phyloP scores from a whole-genome alignment of 2,329 filamentous ascomycete genomes.

The Myriosclerotinia duriaeana region DNA sequence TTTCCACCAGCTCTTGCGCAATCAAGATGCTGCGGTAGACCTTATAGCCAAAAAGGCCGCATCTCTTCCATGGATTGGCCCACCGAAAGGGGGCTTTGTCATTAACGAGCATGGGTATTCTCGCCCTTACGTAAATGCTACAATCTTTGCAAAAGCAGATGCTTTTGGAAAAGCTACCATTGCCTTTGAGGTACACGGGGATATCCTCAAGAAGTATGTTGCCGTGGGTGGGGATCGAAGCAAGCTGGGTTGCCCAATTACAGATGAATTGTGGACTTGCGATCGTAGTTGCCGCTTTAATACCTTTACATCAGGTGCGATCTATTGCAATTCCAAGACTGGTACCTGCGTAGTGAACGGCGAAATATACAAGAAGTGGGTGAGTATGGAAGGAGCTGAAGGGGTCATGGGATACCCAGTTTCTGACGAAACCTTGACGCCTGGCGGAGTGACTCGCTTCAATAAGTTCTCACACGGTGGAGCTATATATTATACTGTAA shows the following conservation, averaged over 20 bases:
- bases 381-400: slow-evolving; percentile 2
- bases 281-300: slow-evolving; percentile 11
- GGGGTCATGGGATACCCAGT: slow-evolving; percentile 13
- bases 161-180: slow-evolving; percentile 8
- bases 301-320: slow-evolving; percentile 7
- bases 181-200: slow-evolving; percentile 17
- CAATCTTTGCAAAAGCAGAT: slow-evolving; percentile 19
- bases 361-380: slow-evolving; percentile 15
- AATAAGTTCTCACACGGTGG: slow-evolving; percentile 15
- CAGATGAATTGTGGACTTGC: slow-evolving; percentile 4
- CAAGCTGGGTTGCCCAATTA: slow-evolving; percentile 12
- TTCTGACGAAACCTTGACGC: slow-evolving; percentile 12
- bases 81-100: slow-evolving; percentile 4
- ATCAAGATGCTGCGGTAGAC: slow-evolving; percentile 15
- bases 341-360: slow-evolving; percentile 1
- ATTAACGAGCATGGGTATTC: slow-evolving; percentile 15
- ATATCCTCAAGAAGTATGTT: slow-evolving; percentile 15
- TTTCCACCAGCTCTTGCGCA: slow-evolving; percentile 8
- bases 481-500: slow-evolving; percentile 19
- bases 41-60: slow-evolving; percentile 14
- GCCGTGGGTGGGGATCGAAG: neutral
- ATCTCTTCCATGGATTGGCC: slow-evolving; percentile 13
- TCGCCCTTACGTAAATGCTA: slow-evolving; percentile 6
- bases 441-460: slow-evolving; percentile 12
- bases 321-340: slow-evolving; percentile 16